Conservation (phyloP, 805 yeast genomes). For the Danielozyma ontarioensis region DNA sequence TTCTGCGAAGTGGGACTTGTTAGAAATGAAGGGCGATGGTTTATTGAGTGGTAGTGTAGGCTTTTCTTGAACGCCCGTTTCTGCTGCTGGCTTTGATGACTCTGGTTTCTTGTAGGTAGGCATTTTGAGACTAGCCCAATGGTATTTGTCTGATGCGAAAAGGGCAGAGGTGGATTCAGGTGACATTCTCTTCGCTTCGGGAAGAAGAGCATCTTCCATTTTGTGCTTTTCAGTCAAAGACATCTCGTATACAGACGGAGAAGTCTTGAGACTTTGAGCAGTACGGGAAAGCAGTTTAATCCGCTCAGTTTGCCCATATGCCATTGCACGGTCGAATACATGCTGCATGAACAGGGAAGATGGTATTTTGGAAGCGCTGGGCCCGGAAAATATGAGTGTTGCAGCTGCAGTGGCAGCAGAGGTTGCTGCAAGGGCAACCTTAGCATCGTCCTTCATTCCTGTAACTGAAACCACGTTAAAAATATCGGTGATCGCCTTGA, state of each 20-base stretch:
- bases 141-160: too few species aligned
- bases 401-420: constrained; percentile 33
- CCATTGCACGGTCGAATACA: not conserved
- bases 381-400: constrained; percentile 31
- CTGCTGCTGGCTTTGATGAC: too few species aligned
- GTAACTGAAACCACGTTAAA: constrained; percentile 33
- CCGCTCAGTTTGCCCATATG: not conserved
- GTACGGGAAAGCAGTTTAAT: not conserved
- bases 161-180: too few species aligned
- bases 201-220: too few species aligned
- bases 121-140: too few species aligned
- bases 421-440: constrained; percentile 28
- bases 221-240: too few species aligned
- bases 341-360: not conserved
- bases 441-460: constrained; percentile 27
- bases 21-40: constrained; percentile 27
- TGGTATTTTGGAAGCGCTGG: constrained; percentile 8
- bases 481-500: constrained; percentile 24
- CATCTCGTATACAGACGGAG: too few species aligned
- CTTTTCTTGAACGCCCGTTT: constrained; percentile 3
- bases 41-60: constrained; percentile 14
- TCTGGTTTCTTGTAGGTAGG: constrained; percentile 21
- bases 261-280: not conserved
- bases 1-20: constrained; percentile 11
- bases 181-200: too few species aligned